Evolutionary conservation across 441 rosid genomes (phyloP).

Genomic region (Adansonia gregorii): DNA sequence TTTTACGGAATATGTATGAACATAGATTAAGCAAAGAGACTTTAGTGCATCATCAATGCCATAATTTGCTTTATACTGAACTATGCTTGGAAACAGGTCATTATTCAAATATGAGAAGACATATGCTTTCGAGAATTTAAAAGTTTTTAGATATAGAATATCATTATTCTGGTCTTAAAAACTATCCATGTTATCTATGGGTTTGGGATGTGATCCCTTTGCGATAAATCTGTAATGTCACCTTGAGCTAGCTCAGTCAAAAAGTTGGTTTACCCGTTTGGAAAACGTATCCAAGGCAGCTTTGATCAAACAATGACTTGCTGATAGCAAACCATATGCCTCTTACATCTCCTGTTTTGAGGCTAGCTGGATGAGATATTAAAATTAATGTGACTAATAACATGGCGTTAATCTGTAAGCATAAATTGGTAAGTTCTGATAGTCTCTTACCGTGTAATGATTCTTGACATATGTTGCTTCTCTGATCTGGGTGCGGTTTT

Average conservation of each 20-base stretch:
- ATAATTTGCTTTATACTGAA: neutral
- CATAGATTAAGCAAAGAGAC: neutral
- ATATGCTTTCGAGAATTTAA: too few species aligned
- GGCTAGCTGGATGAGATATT: neutral
- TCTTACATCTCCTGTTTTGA: neutral
- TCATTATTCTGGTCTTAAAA: neutral
- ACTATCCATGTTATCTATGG: neutral
- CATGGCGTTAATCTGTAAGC: neutral
- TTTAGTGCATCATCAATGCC: neutral
- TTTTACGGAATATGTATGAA: constrained; percentile 1
- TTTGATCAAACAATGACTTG: neutral
- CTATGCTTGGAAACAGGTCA: neutral
- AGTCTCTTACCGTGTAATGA: neutral
- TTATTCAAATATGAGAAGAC: neutral
- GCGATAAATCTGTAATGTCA: constrained; percentile 5
- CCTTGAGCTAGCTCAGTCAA: neutral
- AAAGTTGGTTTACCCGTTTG: neutral
- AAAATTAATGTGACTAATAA: neutral
- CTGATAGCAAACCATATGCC: neutral
- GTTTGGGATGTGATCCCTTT: constrained; percentile 2
- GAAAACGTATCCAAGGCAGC: neutral
- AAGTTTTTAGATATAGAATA: neutral
- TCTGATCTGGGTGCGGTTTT: too few species aligned
- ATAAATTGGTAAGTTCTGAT: neutral
- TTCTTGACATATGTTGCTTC: neutral